Percentiles rank a stretch among this genome's conserved stretches.
phyloP scores from a whole-genome alignment of 768 basidiomycete species.

The Russula sp. region DNA sequence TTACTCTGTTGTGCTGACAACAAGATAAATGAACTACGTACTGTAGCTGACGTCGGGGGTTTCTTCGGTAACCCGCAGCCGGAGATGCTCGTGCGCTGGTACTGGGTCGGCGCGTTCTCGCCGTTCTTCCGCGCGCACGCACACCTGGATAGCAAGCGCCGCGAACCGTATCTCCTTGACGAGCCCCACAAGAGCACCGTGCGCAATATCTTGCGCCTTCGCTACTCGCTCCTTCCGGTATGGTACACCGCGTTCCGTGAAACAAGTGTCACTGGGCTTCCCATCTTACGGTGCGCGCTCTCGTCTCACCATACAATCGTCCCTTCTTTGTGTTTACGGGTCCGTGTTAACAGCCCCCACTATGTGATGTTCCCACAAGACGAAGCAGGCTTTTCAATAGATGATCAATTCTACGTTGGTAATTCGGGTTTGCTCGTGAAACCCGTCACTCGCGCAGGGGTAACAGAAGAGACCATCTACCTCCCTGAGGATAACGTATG shows the following conservation, averaged over 20 bases:
- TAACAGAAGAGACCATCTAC: constrained; percentile 65
- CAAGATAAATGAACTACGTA: background rate
- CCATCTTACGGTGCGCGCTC: constrained; percentile 63
- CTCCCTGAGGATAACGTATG: constrained; percentile 76
- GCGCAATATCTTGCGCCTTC: constrained; percentile 65
- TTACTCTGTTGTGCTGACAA: constrained; percentile 3
- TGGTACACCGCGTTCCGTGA: constrained; percentile 99
- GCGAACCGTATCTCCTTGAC: constrained; percentile 89
- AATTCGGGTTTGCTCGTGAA: constrained; percentile 84
- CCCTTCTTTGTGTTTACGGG: background rate
- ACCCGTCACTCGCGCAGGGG: constrained; percentile 74
- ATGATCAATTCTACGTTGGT: constrained; percentile 93
- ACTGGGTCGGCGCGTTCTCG: constrained; percentile 88
- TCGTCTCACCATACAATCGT: background rate
- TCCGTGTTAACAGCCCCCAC: constrained; percentile 66
- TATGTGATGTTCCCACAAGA: constrained; percentile 92
- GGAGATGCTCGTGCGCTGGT: constrained; percentile 96
- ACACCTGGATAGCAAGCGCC: constrained; percentile 94
- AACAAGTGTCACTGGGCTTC: constrained; percentile 70
- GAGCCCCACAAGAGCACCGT: constrained; percentile 84
- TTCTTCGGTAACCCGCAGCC: constrained; percentile 96
- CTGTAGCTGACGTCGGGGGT: constrained; percentile 90
- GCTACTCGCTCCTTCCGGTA: constrained; percentile 82
- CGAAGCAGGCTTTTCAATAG: constrained; percentile 73
- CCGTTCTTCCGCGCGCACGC: constrained; percentile 99